Conservation (phyloP, 257 asterid genomes). For the Nicotiana paniculata region DNA sequence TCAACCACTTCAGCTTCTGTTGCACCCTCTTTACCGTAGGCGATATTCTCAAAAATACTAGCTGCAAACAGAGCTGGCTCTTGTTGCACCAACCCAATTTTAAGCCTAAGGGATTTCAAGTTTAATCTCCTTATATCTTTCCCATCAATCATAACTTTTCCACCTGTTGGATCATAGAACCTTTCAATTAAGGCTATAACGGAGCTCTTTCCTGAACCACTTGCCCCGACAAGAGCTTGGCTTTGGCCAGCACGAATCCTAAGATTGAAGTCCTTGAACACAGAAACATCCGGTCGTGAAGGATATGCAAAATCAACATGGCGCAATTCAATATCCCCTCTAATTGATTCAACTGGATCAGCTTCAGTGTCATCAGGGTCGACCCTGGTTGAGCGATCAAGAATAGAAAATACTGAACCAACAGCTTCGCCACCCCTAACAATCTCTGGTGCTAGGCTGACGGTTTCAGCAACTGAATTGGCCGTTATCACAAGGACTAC, state of each 20-base stretch:
- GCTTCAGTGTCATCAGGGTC: slow-evolving; percentile 89
- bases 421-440: slow-evolving; percentile 95
- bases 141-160: slow-evolving; percentile 94
- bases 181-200: slow-evolving; percentile 77
- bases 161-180: slow-evolving; percentile 75
- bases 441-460: slow-evolving; percentile 93
- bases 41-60: slow-evolving; percentile 84
- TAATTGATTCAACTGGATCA: slow-evolving; percentile 56
- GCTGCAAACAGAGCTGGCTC: slow-evolving; percentile 94
- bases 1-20: slow-evolving; percentile 76
- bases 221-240: slow-evolving; percentile 97
- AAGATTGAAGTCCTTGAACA: slow-evolving; percentile 74
- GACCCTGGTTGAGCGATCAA: slow-evolving; percentile 71
- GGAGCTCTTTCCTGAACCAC: slow-evolving; percentile 94
- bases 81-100: slow-evolving; percentile 88
- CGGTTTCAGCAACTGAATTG: slow-evolving; percentile 90
- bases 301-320: slow-evolving; percentile 95
- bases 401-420: slow-evolving; percentile 81
- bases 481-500: slow-evolving; percentile 91
- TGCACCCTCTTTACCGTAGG: slow-evolving; percentile 89
- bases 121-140: slow-evolving; percentile 74
- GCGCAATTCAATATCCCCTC: slow-evolving; percentile 90
- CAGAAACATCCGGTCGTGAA: slow-evolving; percentile 75
- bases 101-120: slow-evolving; percentile 64
- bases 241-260: slow-evolving; percentile 93